Conservation (phyloP, 345 rosid species). For the Ceriops tagal region DNA sequence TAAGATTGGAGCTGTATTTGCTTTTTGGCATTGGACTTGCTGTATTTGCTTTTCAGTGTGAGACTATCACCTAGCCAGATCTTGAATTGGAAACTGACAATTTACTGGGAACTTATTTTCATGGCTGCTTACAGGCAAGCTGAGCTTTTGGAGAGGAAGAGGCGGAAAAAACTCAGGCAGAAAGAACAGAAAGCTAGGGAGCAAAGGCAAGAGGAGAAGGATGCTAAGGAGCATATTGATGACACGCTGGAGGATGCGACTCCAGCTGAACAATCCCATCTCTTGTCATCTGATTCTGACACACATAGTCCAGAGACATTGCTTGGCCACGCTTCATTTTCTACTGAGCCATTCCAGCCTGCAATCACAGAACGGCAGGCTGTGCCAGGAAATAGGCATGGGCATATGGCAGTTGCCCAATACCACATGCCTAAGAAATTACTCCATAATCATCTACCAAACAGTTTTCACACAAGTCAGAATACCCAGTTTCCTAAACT, state of each 20-base stretch:
- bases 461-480: slow-evolving; percentile 45
- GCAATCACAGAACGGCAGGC: slow-evolving; percentile 29
- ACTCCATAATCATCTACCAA: slow-evolving; percentile 34
- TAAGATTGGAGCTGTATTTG: background rate
- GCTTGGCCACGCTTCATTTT: slow-evolving; percentile 33
- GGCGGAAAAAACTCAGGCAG: slow-evolving; percentile 79
- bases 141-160: slow-evolving; percentile 74
- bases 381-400: slow-evolving; percentile 32
- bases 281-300: slow-evolving; percentile 41
- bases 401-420: slow-evolving; percentile 25
- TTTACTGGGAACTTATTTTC: background rate
- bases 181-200: slow-evolving; percentile 83
- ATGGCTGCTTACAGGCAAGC: slow-evolving; percentile 48
- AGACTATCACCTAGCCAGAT: too few relatives aligned
- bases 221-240: slow-evolving; percentile 37
- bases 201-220: slow-evolving; percentile 40
- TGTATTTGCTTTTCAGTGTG: too few relatives aligned
- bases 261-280: slow-evolving; percentile 44
- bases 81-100: background rate
- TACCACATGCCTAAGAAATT: slow-evolving; percentile 43
- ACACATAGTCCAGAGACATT: slow-evolving; percentile 34
- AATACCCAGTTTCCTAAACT: slow-evolving; percentile 41
- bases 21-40: too few relatives aligned
- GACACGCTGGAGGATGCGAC: slow-evolving; percentile 40
- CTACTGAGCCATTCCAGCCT: slow-evolving; percentile 35